Base-by-base conservation (phyloP, 2,329 filamentous ascomycete genomes). In the Eutypa lata region DNA sequence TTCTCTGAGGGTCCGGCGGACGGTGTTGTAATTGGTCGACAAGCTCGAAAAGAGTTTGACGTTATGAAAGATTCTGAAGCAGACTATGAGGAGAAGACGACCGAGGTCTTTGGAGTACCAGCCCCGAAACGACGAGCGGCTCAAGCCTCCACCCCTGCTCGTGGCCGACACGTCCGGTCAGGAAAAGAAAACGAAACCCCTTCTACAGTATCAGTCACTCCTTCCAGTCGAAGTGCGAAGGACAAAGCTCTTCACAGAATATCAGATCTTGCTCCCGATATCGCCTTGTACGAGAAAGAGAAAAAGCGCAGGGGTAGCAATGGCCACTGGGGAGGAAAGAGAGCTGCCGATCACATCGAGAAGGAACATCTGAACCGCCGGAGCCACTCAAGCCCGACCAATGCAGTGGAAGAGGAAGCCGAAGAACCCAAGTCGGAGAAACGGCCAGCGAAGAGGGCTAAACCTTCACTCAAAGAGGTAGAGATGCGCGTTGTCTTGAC, bases 281-380 rank as follows among this genome's bases (percentile, higher is more conserved):
- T 97, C 64, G 88, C 87, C 2, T 76, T 95, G 31, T 99, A 94
- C 65, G 89, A 97, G 65, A 96, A 94, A 67, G 94, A 99, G 73
- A 91, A 83, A 76, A 97, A 96, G 74, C 85, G 94, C 19, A 71
- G 74, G 7, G 65, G 67, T 56, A 83, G 79, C 57, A 71, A 75
- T 48, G 76, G 67, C 3, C 70, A 71, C 0, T 87, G 83, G 77
- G 84, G 84, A 22, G 84, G 84, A 21, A 86, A 84, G 63, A 76
- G 83, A 48, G 84, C 84, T 1, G 78, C 82, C 2, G 80, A 86
- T 51, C 70, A 76, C 53, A 74, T 81, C 18, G 83, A 87, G 52
- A 80, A 77, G 61, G 72, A 78, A 49, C 67, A 68, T 42, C 60
- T 67, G 18, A 65, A 67, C 48, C 66, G 65, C 13, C 62, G 63